phyloP scores from a whole-genome alignment of 129 eudicot genomes.

The Artemisia annua region DNA sequence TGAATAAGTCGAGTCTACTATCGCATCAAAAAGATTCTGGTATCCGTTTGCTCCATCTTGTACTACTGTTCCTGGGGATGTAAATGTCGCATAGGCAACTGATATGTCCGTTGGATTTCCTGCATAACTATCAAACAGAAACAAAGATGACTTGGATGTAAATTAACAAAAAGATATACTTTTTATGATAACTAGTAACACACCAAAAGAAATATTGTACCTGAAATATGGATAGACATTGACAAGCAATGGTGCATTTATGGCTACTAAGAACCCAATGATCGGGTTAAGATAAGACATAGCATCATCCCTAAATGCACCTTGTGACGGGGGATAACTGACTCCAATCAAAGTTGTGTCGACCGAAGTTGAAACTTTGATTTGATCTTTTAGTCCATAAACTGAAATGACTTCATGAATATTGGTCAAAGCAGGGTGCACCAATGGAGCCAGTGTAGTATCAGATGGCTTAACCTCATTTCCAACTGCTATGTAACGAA shows the following conservation, averaged over 20 bases:
- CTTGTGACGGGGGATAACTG: conserved; percentile 40
- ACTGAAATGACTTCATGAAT: conserved; percentile 38
- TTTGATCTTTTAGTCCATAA: conserved; percentile 39
- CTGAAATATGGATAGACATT: conserved; percentile 43
- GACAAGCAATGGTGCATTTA: conserved; percentile 38
- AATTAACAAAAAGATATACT: too few species aligned
- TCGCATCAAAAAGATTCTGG: conserved; percentile 47
- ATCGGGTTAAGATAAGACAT: conserved; percentile 37
- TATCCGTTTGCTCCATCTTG: conserved; percentile 39
- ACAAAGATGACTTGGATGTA: background rate
- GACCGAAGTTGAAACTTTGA: conserved; percentile 43
- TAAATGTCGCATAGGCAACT: conserved; percentile 36
- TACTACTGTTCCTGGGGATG: conserved; percentile 36
- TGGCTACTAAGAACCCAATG: conserved; percentile 34
- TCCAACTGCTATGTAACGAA: conserved; percentile 61
- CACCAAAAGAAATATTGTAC: conserved; percentile 12
- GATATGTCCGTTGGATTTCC: conserved; percentile 38
- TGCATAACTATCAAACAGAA: conserved; percentile 24
- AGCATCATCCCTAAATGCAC: conserved; percentile 29
- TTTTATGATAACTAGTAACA: background rate
- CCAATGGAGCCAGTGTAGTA: conserved; percentile 29
- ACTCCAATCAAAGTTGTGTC: conserved; percentile 33
- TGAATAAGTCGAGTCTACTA: conserved; percentile 33
- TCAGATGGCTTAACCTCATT: conserved; percentile 56
- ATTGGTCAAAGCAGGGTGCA: conserved; percentile 52